Base-by-base conservation (phyloP, 306 rosid genomes). In the Malus fusca region DNA sequence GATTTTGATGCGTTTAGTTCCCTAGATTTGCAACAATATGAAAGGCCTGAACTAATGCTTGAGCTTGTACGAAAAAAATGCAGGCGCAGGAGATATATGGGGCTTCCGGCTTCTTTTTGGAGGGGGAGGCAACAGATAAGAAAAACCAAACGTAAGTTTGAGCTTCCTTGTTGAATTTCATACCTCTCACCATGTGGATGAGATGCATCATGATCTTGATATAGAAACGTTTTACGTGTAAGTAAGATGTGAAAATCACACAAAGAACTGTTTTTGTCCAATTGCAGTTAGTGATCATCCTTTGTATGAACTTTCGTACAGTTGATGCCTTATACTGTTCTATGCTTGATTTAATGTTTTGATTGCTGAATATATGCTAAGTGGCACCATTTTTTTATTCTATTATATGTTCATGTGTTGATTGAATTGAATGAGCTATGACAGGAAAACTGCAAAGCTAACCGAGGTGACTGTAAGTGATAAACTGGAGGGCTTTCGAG, bases 401-500 rank as follows among this genome's bases (percentile, higher is more conserved):
- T 25, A n/a, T 48, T 44, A 61, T 62, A 35, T 68, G 17, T 22
- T 48, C 17, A 4, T 42, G 8, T 59, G 70, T 44, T 64, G 28
- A 74, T 71, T 30, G 56, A 53, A 73, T 21, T 23, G 35, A 43
- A 73, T 25, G 13, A 46, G 74, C 59, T 42, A 60, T 85, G 69
- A 73, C 93, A 96, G 99, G 92, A 75, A 87, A 51, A 77, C 89
- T 58, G 35, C 82, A 78, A 96, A 89, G 77, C 88, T 96, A 77
- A 96, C 96, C 18, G 98, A 92, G 86, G 96, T 96, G 82, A 89
- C 93, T 30, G 97, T 81, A 77, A 90, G 99, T 78, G 98, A 96
- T 88, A 87, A 90, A 82, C 88, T 96, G 81, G 99, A 96, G 81
- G 84, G 88, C 52, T 96, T 96, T 62, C 88, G 99, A 81, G 97